phyloP scores from a whole-genome alignment of 2,329 filamentous ascomycete genomes.

The Aspergillus pseudotamarii region DNA sequence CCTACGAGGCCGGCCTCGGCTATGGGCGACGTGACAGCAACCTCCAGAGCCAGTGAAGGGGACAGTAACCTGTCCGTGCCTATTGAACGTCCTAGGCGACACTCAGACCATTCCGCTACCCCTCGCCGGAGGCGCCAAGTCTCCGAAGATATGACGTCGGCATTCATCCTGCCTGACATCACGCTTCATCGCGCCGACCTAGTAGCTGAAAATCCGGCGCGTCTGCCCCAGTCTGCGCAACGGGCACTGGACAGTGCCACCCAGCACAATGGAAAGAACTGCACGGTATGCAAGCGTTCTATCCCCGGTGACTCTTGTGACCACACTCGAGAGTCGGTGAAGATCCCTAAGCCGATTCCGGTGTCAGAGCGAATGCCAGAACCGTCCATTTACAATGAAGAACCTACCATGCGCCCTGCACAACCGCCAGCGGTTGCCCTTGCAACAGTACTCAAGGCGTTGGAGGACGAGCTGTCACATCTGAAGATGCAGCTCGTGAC shows the following conservation, averaged over 20 bases:
- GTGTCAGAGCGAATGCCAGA: constrained; percentile 53
- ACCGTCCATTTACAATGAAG: constrained; percentile 51
- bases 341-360: constrained; percentile 53
- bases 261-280: constrained; percentile 57
- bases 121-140: constrained; percentile 54
- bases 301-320: constrained; percentile 39
- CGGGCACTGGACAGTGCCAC: constrained; percentile 46
- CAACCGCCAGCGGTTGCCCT: constrained; percentile 73
- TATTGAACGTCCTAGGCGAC: constrained; percentile 36
- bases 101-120: constrained; percentile 51
- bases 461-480: constrained; percentile 79
- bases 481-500: constrained; percentile 69
- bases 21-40: constrained; percentile 37
- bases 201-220: constrained; percentile 32
- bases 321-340: constrained; percentile 37
- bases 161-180: constrained; percentile 66
- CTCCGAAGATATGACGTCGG: constrained; percentile 62
- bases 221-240: constrained; percentile 44
- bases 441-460: constrained; percentile 77
- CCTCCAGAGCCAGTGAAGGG: constrained; percentile 32
- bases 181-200: constrained; percentile 49
- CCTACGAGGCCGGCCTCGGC: constrained; percentile 37
- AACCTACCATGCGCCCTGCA: constrained; percentile 62
- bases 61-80: constrained; percentile 35
- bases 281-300: constrained; percentile 57